Conservation (phyloP, 2,329 filamentous ascomycete genomes). For the Fusarium duplospermum region DNA sequence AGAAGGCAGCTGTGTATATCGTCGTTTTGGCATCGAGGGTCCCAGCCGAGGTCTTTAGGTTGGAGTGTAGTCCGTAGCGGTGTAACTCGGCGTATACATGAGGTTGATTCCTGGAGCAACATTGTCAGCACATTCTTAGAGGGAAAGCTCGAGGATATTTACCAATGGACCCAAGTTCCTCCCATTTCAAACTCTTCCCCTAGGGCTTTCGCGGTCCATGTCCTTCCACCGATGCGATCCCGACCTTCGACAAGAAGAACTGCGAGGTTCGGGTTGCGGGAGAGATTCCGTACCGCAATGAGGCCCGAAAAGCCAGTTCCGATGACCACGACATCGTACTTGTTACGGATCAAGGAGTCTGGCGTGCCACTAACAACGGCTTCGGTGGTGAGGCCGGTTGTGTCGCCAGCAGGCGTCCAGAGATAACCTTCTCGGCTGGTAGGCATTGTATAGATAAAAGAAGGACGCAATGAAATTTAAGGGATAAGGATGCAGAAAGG, state of each 20-base stretch:
- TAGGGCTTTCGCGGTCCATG: slow-evolving; percentile 51
- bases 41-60: slow-evolving; percentile 29
- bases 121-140: not conserved
- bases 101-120: slow-evolving; percentile 23
- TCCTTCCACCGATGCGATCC: slow-evolving; percentile 56
- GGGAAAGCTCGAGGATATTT: not conserved
- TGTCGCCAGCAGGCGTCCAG: slow-evolving; percentile 9
- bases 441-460: slow-evolving; percentile 3
- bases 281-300: slow-evolving; percentile 17
- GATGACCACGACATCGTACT: slow-evolving; percentile 28
- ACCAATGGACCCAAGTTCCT: slow-evolving; percentile 54
- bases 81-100: slow-evolving; percentile 31
- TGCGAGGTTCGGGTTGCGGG: not conserved
- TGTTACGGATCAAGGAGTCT: not conserved
- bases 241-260: slow-evolving; percentile 53
- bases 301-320: slow-evolving; percentile 28
- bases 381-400: slow-evolving; percentile 17
- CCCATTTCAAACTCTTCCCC: slow-evolving; percentile 55
- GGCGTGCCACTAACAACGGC: slow-evolving; percentile 20
- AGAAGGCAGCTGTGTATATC: not conserved
- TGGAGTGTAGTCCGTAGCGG: slow-evolving; percentile 29
- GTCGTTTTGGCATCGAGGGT: slow-evolving; percentile 14
- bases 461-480: too few relatives aligned
- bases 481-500: too few relatives aligned
- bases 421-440: slow-evolving; percentile 28